Evolutionary conservation across 2,329 filamentous ascomycete species (phyloP), one percentile per base, ranked within the genome.

Genomic region (Trichoderma asperellum): DNA sequence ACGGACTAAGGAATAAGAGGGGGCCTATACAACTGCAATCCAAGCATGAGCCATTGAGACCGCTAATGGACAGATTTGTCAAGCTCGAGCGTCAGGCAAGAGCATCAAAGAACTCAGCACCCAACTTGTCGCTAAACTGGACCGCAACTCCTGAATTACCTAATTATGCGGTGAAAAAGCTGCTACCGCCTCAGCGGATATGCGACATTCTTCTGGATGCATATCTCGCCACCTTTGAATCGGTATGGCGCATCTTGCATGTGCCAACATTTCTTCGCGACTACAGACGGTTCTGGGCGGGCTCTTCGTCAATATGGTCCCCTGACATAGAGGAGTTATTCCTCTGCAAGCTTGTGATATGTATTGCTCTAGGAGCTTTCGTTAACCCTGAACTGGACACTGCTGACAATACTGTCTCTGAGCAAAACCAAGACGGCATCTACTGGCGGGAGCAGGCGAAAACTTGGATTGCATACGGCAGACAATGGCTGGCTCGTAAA

Each of bases 1-100:
- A 43, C 18, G 61, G 34, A 29, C 16, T 64, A 11, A 56, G 49
- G 21, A 43, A 32, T 11, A 49, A 29, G 1, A 52, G 47, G 8
- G 14, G 59, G 27, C 40, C 59, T 2, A 52, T 64, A 27, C 11
- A 16, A 29, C 24, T 55, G 11, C 49, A 43, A 24, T 14, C 49
- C 0, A 53, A 27, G 27, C 21, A 64, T 32, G 61, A 64, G 21
- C 32, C 32, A 14, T 55, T 56, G 49, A 47, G 52, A 21, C 61
- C 61, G n/a, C 61, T 64, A 16, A 32, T 43, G 40, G 24, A 64
- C 21, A 64, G 40, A 32, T 64, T 29, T 64, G 27, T 32, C 16
- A 53, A 56, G 27, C 24, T 56, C 7, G 49, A 56, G 16, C 61
- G 34, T 43, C 47, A 55, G 11, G 12, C 11, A 56, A 37, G 32